Percentiles rank a stretch among this genome's conserved stretches.
These are phyloP conservation scores for Scytalidium lignicola DNA, from an alignment of 2,329 filamentous ascomycete genomes.

Conservation along the genomic window DNA sequence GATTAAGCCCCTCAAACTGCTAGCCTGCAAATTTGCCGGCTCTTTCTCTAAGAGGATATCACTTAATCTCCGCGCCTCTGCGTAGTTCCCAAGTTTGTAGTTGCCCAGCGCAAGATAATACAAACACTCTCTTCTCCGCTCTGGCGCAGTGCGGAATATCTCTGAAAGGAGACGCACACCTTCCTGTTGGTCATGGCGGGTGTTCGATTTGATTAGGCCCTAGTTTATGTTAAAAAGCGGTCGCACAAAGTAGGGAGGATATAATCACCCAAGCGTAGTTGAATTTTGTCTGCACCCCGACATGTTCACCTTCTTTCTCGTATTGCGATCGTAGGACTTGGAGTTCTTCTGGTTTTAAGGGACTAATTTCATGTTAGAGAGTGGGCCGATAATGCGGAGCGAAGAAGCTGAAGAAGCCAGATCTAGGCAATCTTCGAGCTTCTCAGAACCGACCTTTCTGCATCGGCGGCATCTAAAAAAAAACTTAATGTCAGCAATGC, in stretches of 20 bases:
- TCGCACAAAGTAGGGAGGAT: neutral
- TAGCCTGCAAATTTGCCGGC: conserved; percentile 83
- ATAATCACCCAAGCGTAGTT: conserved; percentile 91
- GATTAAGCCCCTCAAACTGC: conserved; percentile 79
- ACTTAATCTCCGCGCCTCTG: conserved; percentile 90
- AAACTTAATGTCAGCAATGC: conserved; percentile 24
- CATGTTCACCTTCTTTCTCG: conserved; percentile 95
- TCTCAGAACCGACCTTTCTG: conserved; percentile 66
- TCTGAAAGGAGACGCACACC: conserved; percentile 91
- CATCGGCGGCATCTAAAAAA: conserved; percentile 83
- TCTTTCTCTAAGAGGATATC: conserved; percentile 88
- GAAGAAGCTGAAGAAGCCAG: no score
- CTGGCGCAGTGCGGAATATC: conserved; percentile 90
- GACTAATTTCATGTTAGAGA: conserved; percentile 44
- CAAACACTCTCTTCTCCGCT: conserved; percentile 92
- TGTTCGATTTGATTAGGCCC: conserved; percentile 92
- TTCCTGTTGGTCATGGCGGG: conserved; percentile 83
- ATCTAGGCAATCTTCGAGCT: neutral
- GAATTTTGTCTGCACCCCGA: conserved; percentile 97
- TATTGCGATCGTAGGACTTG: conserved; percentile 90
- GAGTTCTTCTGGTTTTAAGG: conserved; percentile 86
- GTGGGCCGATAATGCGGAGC: neutral
- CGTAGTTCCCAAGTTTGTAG: conserved; percentile 98
- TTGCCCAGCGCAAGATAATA: conserved; percentile 97
- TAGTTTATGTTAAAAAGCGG: conserved; percentile 30